phyloP scores from a whole-genome alignment of 1,284 basidiomycete species.

The Cryptococcus sp. region DNA sequence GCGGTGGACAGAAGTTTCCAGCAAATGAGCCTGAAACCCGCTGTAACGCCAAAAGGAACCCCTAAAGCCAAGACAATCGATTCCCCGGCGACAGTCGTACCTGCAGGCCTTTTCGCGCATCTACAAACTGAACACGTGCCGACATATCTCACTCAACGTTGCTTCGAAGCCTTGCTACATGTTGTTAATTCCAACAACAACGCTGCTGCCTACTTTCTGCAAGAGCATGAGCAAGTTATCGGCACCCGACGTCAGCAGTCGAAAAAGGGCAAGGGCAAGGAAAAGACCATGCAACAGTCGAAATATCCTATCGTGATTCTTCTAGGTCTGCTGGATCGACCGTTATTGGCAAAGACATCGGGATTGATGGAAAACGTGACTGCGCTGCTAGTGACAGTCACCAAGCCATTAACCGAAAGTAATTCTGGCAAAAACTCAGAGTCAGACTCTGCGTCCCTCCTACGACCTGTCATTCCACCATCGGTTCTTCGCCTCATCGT shows the following conservation, averaged over 20 bases:
- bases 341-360: constrained; percentile 78
- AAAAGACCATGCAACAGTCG: constrained; percentile 74
- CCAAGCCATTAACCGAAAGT: constrained; percentile 66
- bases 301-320: constrained; percentile 89
- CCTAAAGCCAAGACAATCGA: constrained; percentile 64
- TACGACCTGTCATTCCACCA: constrained; percentile 77
- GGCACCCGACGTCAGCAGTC: constrained; percentile 67
- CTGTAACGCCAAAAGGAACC: constrained; percentile 65
- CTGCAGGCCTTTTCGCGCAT: constrained; percentile 60
- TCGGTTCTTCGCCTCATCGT: constrained; percentile 81
- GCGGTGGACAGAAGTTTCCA: constrained; percentile 92
- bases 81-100: constrained; percentile 39
- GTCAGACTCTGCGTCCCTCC: background rate
- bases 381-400: constrained; percentile 78
- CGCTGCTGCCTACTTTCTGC: constrained; percentile 88
- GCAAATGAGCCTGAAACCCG: constrained; percentile 76
- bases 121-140: constrained; percentile 81
- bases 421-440: constrained; percentile 30
- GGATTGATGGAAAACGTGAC: constrained; percentile 91
- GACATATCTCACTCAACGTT: constrained; percentile 87
- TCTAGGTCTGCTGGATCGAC: constrained; percentile 79
- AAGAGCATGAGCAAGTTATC: constrained; percentile 82
- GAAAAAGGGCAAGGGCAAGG: constrained; percentile 78
- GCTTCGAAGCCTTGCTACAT: constrained; percentile 81
- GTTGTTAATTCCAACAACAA: constrained; percentile 81